Evolutionary conservation across 2,329 filamentous ascomycete species (phyloP).

Genomic region (Dactylellina haptotyla): DNA sequence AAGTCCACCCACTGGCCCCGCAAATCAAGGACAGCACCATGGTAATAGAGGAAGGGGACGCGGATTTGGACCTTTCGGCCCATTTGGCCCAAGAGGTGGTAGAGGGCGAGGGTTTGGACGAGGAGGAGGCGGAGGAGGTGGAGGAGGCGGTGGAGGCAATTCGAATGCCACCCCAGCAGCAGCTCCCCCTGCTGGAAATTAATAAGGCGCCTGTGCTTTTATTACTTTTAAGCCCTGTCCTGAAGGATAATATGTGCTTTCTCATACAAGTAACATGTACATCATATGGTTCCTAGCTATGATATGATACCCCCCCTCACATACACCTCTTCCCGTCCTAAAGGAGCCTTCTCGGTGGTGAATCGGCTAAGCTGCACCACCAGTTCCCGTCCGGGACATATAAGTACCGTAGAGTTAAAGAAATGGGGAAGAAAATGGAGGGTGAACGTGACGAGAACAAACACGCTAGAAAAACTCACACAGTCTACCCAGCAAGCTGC

Average conservation of each 20-base stretch:
- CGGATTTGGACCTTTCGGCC: conserved; percentile 34
- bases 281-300: conserved; percentile 10
- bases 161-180: conserved; percentile 35
- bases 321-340: not conserved
- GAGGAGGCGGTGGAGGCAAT: conserved; percentile 56
- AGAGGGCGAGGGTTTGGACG: conserved; percentile 46
- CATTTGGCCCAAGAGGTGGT: conserved; percentile 53
- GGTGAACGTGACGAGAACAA: not conserved
- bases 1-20: conserved; percentile 51
- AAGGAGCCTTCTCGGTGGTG: not conserved
- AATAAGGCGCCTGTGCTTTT: not conserved
- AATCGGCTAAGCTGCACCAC: not conserved
- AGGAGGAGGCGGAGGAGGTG: conserved; percentile 52
- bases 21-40: conserved; percentile 29
- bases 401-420: no score
- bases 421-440: not conserved
- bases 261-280: conserved; percentile 16
- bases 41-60: conserved; percentile 44
- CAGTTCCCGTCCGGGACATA: not conserved
- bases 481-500: not conserved
- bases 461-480: conserved; percentile 4
- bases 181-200: conserved; percentile 11
- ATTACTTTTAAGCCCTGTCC: not conserved
- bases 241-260: conserved; percentile 5
- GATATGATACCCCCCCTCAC: conserved; percentile 17